Base-by-base conservation (phyloP, 2,329 filamentous ascomycete species). In the Colletotrichum sp. region DNA sequence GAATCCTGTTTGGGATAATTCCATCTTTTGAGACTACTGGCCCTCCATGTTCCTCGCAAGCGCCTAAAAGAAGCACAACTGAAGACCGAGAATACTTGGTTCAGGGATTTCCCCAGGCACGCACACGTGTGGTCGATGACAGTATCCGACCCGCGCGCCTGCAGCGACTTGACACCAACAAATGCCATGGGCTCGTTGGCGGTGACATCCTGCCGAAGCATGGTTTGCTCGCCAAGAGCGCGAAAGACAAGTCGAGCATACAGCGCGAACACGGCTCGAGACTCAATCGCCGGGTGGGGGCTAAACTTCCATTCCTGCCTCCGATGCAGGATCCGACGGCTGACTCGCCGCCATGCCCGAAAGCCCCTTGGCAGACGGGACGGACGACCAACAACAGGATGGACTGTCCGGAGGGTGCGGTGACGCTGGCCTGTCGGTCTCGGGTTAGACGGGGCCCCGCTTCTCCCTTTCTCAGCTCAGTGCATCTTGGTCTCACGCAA, bases 281-380 rank as follows among this genome's bases (percentile, higher is more conserved):
- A 52, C 48, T 9, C 12, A 32, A 52, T 18, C 39, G 24, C 36
- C 30, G 36, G 36, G 28, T 36, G 22, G 36, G 63, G 63, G 36
- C 60, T 16, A 66, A 13, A 28, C 34, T 52, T 44, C 36, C 34
- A 48, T 24, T 34, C 26, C 24, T 32, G 48, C 67, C 44, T 36
- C 59, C 34, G 67, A 48, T 59, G 26, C 32, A 48, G 39, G 65
- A 30, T 30, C 72, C 52, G 68, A 26, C 63, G 57, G 64, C 73
- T 75, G 70, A 68, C 70, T 68, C 69, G 72, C 63, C 28, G 34
- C 69, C 68, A 57, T 68, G 57, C 24, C 39, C 18, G 34, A 57
- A 57, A 39, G 22, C 57, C 9, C n/a, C 70, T 63, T 68, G 69
- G 48, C 72, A 22, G 36, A 34, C 48, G 67, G 59, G 15, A 57